Evolutionary conservation across 805 yeast genomes (phyloP), one percentile per base, ranked within the genome.

Genomic region (Cyberlindnera xishuangbannaensis): DNA sequence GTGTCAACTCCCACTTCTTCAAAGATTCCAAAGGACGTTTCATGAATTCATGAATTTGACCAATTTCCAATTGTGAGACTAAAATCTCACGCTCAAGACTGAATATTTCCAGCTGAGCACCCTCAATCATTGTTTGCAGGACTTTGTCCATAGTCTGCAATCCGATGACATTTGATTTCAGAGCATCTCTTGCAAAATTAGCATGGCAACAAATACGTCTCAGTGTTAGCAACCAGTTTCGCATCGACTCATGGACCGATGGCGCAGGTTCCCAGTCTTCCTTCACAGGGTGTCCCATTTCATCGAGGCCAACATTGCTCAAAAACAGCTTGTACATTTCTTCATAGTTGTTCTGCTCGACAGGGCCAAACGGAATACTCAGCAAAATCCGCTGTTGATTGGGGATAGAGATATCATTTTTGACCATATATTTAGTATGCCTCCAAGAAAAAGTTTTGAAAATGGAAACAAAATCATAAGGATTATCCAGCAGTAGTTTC

Each of bases 141-240:
- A 90, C 85, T 30, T 76, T 81, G 36, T 75, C 82, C 42, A 90
- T 64, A 0, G 83, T 71, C 33, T 71, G 61, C 63, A 40, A 13
- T 7, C 38, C 41, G 3, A 30, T 16, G 2, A 39, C 9, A 8
- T 28, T 14, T 5, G 32, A 27, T 10, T 17, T 28, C 3, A 20
- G 15, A 8, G 34, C 19, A 8, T 33, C 43, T 15, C 53, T 24
- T 47, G 57, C 41, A 42, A 56, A 30, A 47, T 72, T 74, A 1
- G 95, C 85, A 58, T 85, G 94, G 39, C 92, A 83, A 47, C 97
- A 90, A 0, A 83, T 67, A 48, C 83, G 86, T 21, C 97, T 65
- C 18, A 90, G 58, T 30, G 71, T 64, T 6, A 67, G 63, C 7
- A 90, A 60, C 92, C 95, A 85, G 9, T 62, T 62, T 31, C 83